Conservation (phyloP, 331 rosid genomes). For the Prunus yedoensis region DNA sequence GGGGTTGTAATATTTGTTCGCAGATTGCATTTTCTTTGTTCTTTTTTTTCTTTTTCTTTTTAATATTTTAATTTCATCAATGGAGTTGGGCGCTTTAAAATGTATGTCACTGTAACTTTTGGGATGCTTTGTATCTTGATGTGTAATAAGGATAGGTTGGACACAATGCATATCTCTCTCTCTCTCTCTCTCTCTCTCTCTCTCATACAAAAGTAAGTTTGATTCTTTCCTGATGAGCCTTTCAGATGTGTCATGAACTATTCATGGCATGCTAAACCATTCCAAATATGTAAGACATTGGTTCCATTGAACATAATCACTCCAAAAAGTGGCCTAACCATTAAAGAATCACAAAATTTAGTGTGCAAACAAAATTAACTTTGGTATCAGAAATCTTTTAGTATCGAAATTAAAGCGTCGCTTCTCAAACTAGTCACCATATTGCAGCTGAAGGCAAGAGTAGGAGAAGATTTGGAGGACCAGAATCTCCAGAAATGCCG, state of each 20-base stretch:
- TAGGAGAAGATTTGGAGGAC: neutral
- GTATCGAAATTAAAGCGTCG: conserved; percentile 11
- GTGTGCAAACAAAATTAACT: neutral
- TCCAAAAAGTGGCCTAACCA: neutral
- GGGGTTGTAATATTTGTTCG: conserved; percentile 48
- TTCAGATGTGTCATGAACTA: neutral
- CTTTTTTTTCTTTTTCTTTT: neutral
- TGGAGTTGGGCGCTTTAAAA: conserved; percentile 33
- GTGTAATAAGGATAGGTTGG: conserved; percentile 14
- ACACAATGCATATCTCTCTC: neutral
- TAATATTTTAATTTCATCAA: conserved; percentile 14
- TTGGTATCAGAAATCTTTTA: neutral
- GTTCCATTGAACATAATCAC: neutral
- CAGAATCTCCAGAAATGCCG: neutral
- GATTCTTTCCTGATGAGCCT: neutral
- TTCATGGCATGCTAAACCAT: neutral
- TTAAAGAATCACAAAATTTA: neutral
- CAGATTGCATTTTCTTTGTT: conserved; percentile 27
- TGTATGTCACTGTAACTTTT: conserved; percentile 35
- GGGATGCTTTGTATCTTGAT: conserved; percentile 31
- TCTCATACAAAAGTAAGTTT: neutral
- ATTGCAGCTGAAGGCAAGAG: neutral
- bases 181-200: neutral
- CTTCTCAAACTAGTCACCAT: neutral
- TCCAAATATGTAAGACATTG: neutral